Percentiles rank a stretch among this genome's conserved stretches.
These are phyloP conservation scores for Daphne laureola DNA, from an alignment of 441 rosid species.

Conservation along the genomic window DNA sequence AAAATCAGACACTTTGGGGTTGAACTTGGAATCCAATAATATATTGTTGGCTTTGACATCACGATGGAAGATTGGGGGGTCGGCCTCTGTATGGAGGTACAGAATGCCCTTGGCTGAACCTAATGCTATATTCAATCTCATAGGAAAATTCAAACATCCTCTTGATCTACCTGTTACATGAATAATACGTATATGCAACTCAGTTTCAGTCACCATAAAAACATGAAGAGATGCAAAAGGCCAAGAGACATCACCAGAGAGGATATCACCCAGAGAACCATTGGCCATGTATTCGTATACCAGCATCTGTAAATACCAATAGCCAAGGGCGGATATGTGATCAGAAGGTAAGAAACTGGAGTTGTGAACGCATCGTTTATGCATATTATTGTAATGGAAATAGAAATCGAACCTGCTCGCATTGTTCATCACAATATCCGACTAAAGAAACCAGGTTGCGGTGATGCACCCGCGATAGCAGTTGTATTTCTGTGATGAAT, in stretches of 20 bases:
- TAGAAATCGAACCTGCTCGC: slow-evolving; percentile 52
- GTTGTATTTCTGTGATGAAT: slow-evolving; percentile 76
- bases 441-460: slow-evolving; percentile 74
- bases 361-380: background rate
- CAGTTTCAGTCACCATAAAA: too few species aligned
- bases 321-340: slow-evolving; percentile 16
- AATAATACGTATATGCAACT: too few species aligned
- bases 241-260: slow-evolving; percentile 23
- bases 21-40: slow-evolving; percentile 58
- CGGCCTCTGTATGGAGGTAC: slow-evolving; percentile 88
- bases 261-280: slow-evolving; percentile 41
- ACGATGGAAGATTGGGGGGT: slow-evolving; percentile 92
- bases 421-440: slow-evolving; percentile 88
- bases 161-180: too few species aligned
- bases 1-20: slow-evolving; percentile 93
- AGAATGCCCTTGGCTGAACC: slow-evolving; percentile 87
- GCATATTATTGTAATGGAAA: too few species aligned
- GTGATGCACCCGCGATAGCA: slow-evolving; percentile 86
- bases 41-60: slow-evolving; percentile 98
- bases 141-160: too few species aligned
- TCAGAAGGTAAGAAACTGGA: background rate
- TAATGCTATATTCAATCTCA: slow-evolving; percentile 61
- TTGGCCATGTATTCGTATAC: slow-evolving; percentile 86
- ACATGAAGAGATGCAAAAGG: too few species aligned
- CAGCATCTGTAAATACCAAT: slow-evolving; percentile 60